A percentile compares a stretch with the other conserved stretches of the same genome.
Conservation (phyloP, 2,329 filamentous ascomycete species). For the Ophiostoma australiae region DNA sequence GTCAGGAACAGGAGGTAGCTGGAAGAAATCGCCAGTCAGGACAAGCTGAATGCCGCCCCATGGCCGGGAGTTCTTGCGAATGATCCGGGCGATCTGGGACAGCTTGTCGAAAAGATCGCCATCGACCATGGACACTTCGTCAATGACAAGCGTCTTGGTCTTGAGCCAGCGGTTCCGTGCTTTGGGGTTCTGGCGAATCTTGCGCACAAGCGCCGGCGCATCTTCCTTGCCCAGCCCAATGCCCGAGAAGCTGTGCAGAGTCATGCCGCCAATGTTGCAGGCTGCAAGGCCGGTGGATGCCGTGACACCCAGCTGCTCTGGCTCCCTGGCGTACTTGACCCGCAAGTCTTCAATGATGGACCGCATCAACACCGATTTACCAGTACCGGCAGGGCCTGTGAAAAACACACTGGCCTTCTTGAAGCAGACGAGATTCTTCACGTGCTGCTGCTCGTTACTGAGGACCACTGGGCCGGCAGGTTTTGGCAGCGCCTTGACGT, state of each 20-base stretch:
- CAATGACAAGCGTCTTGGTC: constrained; percentile 82
- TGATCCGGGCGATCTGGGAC: constrained; percentile 74
- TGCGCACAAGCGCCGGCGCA: constrained; percentile 73
- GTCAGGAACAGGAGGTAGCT: constrained; percentile 89
- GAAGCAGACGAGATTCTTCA: constrained; percentile 76
- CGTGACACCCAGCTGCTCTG: constrained; percentile 84
- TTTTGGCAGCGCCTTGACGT: constrained; percentile 26
- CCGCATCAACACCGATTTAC: constrained; percentile 92
- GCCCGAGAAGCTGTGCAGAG: constrained; percentile 90
- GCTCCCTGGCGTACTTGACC: constrained; percentile 68
- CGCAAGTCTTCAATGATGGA: constrained; percentile 80
- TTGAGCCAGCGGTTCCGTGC: constrained; percentile 83
- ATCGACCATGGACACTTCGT: constrained; percentile 98
- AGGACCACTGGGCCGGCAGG: constrained; percentile 56
- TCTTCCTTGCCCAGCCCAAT: constrained; percentile 93
- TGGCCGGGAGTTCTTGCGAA: constrained; percentile 84
- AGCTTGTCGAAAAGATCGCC: constrained; percentile 96
- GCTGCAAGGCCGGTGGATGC: constrained; percentile 94
- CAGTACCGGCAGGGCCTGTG: constrained; percentile 91
- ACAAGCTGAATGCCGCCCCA: constrained; percentile 96
- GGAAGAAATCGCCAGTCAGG: constrained; percentile 96
- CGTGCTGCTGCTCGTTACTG: constrained; percentile 79
- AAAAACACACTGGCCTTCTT: constrained; percentile 90
- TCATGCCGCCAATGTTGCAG: constrained; percentile 94
- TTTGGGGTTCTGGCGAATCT: constrained; percentile 83